Base-by-base conservation (phyloP, 345 rosid species). In the Brassica napus region DNA sequence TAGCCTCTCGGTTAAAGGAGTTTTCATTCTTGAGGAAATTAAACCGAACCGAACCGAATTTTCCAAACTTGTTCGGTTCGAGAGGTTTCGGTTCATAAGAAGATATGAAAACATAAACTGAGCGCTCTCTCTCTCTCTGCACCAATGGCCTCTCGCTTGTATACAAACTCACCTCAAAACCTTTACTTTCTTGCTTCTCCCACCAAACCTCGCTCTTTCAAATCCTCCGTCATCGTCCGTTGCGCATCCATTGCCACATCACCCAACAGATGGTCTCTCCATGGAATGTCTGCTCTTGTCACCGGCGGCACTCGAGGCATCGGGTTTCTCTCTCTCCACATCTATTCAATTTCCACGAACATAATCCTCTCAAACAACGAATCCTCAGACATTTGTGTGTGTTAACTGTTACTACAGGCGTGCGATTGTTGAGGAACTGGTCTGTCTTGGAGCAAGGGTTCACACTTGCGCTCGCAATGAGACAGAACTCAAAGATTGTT, bases 251-350 rank as follows among this genome's bases (percentile, higher is more conserved):
- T 12, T 4, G 1, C 68, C 24, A 1, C 30, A 7, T n/a, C 54
- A 12, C 23, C 66, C 10, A 0, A 68, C 28, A 77, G 85, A 80
- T 88, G 92, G 94, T 85, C 89, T 80, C 92, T 88, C 61, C 66
- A 63, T 0, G 89, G 86, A 23, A 77, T 28, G 84, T 81, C 87
- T 8, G 89, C 92, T 65, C 86, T 89, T 34, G 90, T 84, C 69
- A 86, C 88, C 14, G 92, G 91, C 21, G 93, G 97, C 6, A 91
- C 91, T 68, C 86, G 92, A 6, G 93, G 96, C 0, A 88, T 91
- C 5, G 93, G 93, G 96, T 91, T 66, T 42, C 73, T 66, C 1
- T 64, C n/a, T 59, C 55, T 35, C 47, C 24, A 23, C 24, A 23
- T 23, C 24, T 23, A 23, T 23, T 0, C 14, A 57, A 65, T 72